These are phyloP conservation scores for Macrocybe gigantea DNA, from an alignment of 768 basidiomycete genomes.

Conservation along the genomic window DNA sequence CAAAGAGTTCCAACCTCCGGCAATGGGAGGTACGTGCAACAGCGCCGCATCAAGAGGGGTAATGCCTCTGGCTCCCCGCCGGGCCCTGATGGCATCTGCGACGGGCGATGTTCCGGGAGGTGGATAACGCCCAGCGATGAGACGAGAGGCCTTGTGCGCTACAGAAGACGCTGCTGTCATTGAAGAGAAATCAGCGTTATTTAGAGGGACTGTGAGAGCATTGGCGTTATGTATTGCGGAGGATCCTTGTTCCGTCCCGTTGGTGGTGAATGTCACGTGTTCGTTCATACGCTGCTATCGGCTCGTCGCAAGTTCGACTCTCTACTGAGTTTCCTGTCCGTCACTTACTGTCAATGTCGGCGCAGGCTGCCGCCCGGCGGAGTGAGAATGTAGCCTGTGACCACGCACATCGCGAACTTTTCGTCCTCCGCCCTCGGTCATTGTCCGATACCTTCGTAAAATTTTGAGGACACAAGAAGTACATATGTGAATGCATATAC, in stretches of 20 bases:
- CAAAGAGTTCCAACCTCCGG: conserved; percentile 45
- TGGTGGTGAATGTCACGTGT: neutral
- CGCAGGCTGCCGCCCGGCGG: no score
- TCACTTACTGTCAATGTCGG: no score
- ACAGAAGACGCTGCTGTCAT: neutral
- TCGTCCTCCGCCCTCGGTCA: no score
- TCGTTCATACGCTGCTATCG: no score
- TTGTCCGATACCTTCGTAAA: no score
- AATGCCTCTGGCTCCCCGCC: conserved; percentile 42
- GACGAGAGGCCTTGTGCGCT: conserved; percentile 23
- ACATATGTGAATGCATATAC: no score
- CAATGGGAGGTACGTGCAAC: conserved; percentile 41
- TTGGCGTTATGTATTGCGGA: neutral
- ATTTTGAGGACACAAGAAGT: no score
- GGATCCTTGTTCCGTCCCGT: neutral
- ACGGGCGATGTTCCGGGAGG: conserved; percentile 33
- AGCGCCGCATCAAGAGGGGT: conserved; percentile 45
- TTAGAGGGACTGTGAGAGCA: neutral
- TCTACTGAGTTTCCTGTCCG: no score
- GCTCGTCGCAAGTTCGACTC: no score
- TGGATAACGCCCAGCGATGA: conserved; percentile 40
- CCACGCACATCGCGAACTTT: no score
- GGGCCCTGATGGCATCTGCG: conserved; percentile 43
- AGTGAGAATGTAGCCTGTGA: no score
- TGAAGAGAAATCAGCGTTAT: neutral